phyloP scores from a whole-genome alignment of 352 stramenopile species.

The Phytophthora capsici region DNA sequence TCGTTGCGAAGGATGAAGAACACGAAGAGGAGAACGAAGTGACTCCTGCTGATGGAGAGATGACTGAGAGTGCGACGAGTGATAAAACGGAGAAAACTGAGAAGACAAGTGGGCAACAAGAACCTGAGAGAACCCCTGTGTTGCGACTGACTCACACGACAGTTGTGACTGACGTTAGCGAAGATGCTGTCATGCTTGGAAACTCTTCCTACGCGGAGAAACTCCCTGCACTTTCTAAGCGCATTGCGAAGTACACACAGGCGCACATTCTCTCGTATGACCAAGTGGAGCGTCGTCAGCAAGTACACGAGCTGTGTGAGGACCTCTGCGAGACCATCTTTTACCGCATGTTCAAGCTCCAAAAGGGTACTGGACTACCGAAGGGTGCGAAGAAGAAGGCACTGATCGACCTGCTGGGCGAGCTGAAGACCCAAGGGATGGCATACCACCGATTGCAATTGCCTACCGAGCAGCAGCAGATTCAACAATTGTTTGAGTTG shows the following conservation, averaged over 20 bases:
- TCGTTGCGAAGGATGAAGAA: conserved; percentile 43
- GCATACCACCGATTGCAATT: conserved; percentile 78
- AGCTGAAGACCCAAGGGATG: conserved; percentile 89
- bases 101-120: conserved; percentile 14
- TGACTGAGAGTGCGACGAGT: conserved; percentile 9
- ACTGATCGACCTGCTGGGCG: conserved; percentile 94
- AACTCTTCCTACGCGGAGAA: conserved; percentile 53
- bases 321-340: conserved; percentile 96
- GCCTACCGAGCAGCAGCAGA: conserved; percentile 75
- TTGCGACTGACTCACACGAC: conserved; percentile 34
- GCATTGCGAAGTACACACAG: conserved; percentile 76
- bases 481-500: conserved; percentile 84
- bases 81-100: conserved; percentile 8
- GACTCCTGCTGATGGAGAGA: conserved; percentile 8
- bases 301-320: conserved; percentile 79
- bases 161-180: neutral
- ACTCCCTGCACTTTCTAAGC: conserved; percentile 63
- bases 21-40: conserved; percentile 29
- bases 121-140: conserved; percentile 23
- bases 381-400: conserved; percentile 98
- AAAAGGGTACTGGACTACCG: conserved; percentile 82
- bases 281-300: conserved; percentile 66
- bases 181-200: conserved; percentile 11
- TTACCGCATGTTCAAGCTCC: conserved; percentile 91
- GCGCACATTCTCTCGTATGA: conserved; percentile 73